These are phyloP conservation scores for Ceriops decandra DNA, from an alignment of 345 rosid genomes.

Conservation along the genomic window DNA sequence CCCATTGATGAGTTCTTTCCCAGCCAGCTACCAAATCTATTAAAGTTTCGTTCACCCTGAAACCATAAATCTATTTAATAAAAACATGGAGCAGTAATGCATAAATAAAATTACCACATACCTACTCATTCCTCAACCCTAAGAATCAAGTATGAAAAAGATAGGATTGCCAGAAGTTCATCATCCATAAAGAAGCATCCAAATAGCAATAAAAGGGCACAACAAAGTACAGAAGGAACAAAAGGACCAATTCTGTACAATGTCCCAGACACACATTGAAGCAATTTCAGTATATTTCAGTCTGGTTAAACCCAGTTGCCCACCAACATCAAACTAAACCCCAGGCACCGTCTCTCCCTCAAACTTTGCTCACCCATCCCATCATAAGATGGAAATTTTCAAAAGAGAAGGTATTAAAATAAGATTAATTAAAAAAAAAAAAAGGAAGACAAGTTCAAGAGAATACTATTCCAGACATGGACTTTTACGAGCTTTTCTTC, in stretches of 20 bases:
- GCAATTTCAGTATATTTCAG: background rate
- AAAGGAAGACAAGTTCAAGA: no score
- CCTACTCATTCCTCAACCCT: background rate
- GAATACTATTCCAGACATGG: no score
- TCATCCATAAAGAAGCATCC: background rate
- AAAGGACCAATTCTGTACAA: no score
- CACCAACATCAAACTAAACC: background rate
- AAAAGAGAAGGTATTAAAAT: no score
- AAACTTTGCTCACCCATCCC: no score
- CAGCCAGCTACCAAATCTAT: constrained; percentile 96
- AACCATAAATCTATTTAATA: constrained; percentile 10
- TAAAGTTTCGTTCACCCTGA: constrained; percentile 95
- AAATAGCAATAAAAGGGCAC: background rate
- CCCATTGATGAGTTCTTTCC: constrained; percentile 90
- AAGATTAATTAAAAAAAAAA: no score
- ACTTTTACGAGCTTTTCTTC: no score
- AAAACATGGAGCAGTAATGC: background rate
- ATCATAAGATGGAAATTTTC: no score
- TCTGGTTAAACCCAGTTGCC: background rate
- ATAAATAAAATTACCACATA: background rate
- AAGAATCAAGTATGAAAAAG: background rate
- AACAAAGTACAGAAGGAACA: background rate
- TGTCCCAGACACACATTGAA: no score
- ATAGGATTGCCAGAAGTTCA: background rate
- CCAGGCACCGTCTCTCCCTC: no score